Evolutionary conservation across 78 protist species (phyloP).

Genomic region (Tieghemostelium lacteum): DNA sequence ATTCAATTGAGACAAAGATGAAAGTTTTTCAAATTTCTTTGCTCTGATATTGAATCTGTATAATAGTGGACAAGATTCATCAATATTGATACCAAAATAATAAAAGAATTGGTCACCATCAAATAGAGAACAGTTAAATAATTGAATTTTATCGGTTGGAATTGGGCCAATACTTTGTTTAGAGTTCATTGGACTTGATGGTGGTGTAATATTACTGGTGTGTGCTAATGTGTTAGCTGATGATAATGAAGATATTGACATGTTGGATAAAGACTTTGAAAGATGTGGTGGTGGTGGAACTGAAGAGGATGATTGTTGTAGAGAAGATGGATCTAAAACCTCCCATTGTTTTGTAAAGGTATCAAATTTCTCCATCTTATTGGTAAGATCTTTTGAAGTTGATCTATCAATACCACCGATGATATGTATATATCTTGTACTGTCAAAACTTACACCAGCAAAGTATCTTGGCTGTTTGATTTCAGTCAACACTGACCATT

Average conservation of each 20-base stretch:
- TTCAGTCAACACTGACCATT: conserved; percentile 1
- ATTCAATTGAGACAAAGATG: conserved; percentile 1
- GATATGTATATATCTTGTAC: conserved; percentile 33
- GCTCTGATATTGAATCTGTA: conserved; percentile 34
- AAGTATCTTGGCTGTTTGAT: conserved; percentile 48
- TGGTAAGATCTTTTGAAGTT: conserved; percentile 10
- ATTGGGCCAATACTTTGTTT: background rate
- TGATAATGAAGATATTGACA: background rate
- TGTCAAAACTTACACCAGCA: conserved; percentile 51
- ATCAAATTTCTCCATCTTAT: conserved; percentile 42
- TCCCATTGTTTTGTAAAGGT: conserved; percentile 28
- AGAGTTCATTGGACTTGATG: background rate
- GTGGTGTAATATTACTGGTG: background rate
- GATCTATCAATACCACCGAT: conserved; percentile 58
- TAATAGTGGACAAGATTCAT: conserved; percentile 37
- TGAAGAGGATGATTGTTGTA: no score
- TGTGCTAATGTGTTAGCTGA: background rate
- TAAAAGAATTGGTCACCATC: conserved; percentile 60
- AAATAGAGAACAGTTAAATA: conserved; percentile 23
- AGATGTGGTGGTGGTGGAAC: background rate
- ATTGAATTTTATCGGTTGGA: conserved; percentile 40
- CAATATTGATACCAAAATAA: conserved; percentile 46
- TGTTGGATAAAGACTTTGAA: background rate
- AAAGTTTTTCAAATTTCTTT: conserved; percentile 41
- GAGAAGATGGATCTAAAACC: background rate